Base-by-base conservation (phyloP, 805 yeast genomes). In the Candida quercuum region DNA sequence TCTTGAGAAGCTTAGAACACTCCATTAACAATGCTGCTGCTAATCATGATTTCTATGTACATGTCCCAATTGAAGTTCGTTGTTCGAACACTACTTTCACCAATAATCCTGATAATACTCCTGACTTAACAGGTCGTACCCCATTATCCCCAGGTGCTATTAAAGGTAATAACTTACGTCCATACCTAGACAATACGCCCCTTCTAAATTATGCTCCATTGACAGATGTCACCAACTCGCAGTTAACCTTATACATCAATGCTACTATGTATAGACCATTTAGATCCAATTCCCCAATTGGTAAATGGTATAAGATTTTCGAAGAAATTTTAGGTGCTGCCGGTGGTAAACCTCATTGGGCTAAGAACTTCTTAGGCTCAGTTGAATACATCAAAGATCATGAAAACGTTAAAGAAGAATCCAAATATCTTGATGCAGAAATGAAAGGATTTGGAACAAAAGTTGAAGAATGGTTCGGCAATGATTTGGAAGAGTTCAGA, bases 231-330 rank as follows among this genome's bases (percentile, higher is more conserved):
- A 71, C 76, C 3, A 85, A 86, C 56, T 76, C 80, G 33, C 94
- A 86, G 60, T 69, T 91, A 49, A 85, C 96, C 0, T 58, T 91
- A 42, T 88, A 84, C 63, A 72, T 91, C 52, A 93, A 91, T 57
- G 96, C 96, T 7, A 91, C 98, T 2, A 85, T 91, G 78, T 91
- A 89, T 61, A 74, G 97, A 60, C 99, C 99, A n/a, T 91, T 91
- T 61, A 72, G 74, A 25, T 72, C 75, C 39, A 73, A 79, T 51
- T 81, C 88, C 10, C 81, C 84, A 31, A 78, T 87, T 25, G 77
- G 75, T 32, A 71, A 76, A 47, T 91, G 97, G 96, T 91, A 74
- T 62, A 72, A 73, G 35, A 67, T 71, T n/a, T 91, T 91, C 60
- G 99, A 91, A 61, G 74, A 75, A 37, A 74, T 86, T 2, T 67